Conservation (phyloP, 1,139 yeast species). For the Eremothecium coryli region DNA sequence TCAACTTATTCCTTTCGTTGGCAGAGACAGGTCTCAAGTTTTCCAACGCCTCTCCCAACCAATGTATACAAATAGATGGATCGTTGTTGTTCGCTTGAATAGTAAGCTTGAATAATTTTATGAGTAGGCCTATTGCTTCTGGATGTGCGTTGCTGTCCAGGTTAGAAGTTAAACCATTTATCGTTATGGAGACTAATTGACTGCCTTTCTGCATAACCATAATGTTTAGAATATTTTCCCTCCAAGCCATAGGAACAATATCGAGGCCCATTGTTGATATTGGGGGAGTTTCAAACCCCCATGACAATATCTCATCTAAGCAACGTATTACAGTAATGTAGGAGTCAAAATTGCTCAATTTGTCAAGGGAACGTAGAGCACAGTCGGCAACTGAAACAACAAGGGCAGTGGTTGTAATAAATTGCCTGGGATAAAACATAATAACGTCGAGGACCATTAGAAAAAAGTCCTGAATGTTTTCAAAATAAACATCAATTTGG, state of each 20-base stretch:
- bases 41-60: constrained; percentile 52
- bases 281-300: constrained; percentile 80
- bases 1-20: constrained; percentile 58
- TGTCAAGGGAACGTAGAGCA: constrained; percentile 43
- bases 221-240: constrained; percentile 37
- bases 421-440: constrained; percentile 65
- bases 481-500: constrained; percentile 45
- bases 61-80: constrained; percentile 33
- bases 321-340: constrained; percentile 63
- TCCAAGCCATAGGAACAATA: constrained; percentile 44
- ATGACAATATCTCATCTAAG: constrained; percentile 66
- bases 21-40: constrained; percentile 47
- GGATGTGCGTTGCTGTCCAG: constrained; percentile 63
- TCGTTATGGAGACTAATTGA: constrained; percentile 43
- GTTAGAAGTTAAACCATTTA: constrained; percentile 60
- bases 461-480: constrained; percentile 80
- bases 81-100: constrained; percentile 27
- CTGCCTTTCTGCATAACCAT: constrained; percentile 47
- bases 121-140: constrained; percentile 68
- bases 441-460: constrained; percentile 72
- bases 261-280: constrained; percentile 52
- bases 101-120: constrained; percentile 54
- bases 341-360: constrained; percentile 62
- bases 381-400: constrained; percentile 53
- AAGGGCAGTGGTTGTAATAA: constrained; percentile 48